These are phyloP conservation scores for Dioszegia crocea DNA, from an alignment of 768 basidiomycete species.

Conservation along the genomic window DNA sequence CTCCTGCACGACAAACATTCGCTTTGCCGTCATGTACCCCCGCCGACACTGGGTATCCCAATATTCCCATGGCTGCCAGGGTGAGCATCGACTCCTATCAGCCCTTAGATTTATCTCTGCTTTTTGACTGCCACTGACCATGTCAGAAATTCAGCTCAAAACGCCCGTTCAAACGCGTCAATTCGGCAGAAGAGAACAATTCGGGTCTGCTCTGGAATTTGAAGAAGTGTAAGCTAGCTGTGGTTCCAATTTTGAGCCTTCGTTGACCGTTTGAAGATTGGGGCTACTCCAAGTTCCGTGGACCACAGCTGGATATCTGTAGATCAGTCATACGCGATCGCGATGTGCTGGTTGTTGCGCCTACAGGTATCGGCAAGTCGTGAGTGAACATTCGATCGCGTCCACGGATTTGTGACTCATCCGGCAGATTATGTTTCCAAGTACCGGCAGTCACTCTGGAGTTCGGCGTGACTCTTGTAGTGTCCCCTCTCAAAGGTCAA, in stretches of 20 bases:
- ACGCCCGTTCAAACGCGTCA: slow-evolving; percentile 22
- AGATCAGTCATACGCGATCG: slow-evolving; percentile 36
- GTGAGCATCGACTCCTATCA: no score
- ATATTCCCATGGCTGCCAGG: slow-evolving; percentile 5
- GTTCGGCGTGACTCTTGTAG: slow-evolving; percentile 47
- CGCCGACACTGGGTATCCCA: slow-evolving; percentile 23
- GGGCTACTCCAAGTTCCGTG: slow-evolving; percentile 36
- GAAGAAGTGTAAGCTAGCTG: slow-evolving; percentile 32
- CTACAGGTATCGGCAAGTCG: slow-evolving; percentile 49
- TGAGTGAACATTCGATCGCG: slow-evolving; percentile 11
- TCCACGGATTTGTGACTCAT: background rate
- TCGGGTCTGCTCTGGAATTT: slow-evolving; percentile 11
- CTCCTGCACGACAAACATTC: slow-evolving; percentile 6
- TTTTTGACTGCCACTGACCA: no score
- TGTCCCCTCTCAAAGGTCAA: slow-evolving; percentile 46
- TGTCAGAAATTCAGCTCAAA: slow-evolving; percentile 1
- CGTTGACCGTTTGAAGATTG: slow-evolving; percentile 29
- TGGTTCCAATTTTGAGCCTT: background rate
- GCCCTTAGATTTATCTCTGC: no score
- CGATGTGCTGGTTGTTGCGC: slow-evolving; percentile 47
- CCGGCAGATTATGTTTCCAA: slow-evolving; percentile 45
- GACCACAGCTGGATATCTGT: slow-evolving; percentile 45
- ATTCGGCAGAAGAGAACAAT: slow-evolving; percentile 36
- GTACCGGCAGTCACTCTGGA: slow-evolving; percentile 43
- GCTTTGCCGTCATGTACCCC: slow-evolving; percentile 30